Evolutionary conservation across 352 stramenopile species (phyloP), one percentile per base, ranked within the genome.

Genomic region (Globisporangium mamillatum): DNA sequence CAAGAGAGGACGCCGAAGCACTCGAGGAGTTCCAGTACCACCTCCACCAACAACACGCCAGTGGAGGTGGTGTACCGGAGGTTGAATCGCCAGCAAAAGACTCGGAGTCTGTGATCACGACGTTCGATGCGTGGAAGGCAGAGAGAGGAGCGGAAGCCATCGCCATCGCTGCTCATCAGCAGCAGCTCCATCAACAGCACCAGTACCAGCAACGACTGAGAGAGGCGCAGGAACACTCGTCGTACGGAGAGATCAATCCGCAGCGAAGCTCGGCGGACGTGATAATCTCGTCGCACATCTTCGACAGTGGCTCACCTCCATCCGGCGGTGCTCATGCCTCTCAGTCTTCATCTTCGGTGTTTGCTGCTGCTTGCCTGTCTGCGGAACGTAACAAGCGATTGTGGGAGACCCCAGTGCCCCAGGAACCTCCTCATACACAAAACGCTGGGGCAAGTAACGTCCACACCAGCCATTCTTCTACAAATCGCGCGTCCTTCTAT

Each of bases 111-210:
- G 18, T 46, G 10, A 58, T 76, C 1, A 69, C 63, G 38, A 74
- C 73, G 6, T 76, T 67, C 34, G 73, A 79, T 18, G 60, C 52
- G 34, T 79, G 73, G 70, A 69, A 68, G 64, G 64, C 64, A 2
- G 66, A 65, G 36, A 38, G 59, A 41, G 53, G 48, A 18, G 62
- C 57, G 2, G 60, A 50, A 9, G 38, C 25, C 0, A 36, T 58
- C 8, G 38, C 46, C n/a, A 48, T 48, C 41, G 46, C 46, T 20
- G 20, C 38, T 0, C n/a, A 46, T 0, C 60, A 70, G 12, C 68
- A 73, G n/a, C 54, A 48, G 10, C 48, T 22, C 27, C 27, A 12
- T 9, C 36, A 34, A 32, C 32, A 55, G 34, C 7, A 59, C 5
- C 29, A 48, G 14, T 48, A 48, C 41, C 41, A 48, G 41, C 41